These are phyloP conservation scores for Diplodia scrobiculata DNA, from an alignment of 2,329 filamentous ascomycete genomes.

Conservation along the genomic window DNA sequence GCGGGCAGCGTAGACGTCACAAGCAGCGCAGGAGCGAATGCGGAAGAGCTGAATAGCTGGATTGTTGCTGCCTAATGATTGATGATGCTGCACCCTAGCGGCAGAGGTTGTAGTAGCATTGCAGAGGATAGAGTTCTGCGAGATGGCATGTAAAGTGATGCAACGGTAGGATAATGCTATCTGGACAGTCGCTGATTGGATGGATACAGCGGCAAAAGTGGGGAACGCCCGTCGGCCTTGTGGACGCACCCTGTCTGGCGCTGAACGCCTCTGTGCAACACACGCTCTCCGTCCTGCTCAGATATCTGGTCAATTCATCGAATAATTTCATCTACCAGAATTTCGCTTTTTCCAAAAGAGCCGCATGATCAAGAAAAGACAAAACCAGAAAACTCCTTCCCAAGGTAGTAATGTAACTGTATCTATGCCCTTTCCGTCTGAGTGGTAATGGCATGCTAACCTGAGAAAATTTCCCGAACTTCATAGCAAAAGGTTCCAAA, in stretches of 20 bases:
- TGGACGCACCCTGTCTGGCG: too few species aligned
- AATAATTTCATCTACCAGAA: too few species aligned
- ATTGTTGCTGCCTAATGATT: neutral
- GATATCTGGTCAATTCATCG: too few species aligned
- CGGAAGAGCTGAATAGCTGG: neutral
- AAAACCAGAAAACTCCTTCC: too few species aligned
- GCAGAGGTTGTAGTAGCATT: neutral
- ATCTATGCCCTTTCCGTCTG: too few species aligned
- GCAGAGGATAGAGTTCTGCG: constrained; percentile 7
- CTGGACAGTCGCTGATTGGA: constrained; percentile 16
- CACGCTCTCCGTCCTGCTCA: too few species aligned
- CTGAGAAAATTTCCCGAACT: too few species aligned
- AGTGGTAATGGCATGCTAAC: too few species aligned
- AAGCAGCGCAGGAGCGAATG: neutral
- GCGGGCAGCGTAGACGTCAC: neutral
- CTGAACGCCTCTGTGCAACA: neutral
- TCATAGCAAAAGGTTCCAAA: too few species aligned
- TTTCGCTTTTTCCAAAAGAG: too few species aligned
- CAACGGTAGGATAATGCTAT: constrained; percentile 26
- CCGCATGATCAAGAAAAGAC: too few species aligned
- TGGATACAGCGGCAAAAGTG: neutral
- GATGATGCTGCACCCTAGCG: neutral
- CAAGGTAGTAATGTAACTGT: too few species aligned
- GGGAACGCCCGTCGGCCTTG: neutral
- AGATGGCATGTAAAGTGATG: constrained; percentile 18